phyloP scores from a whole-genome alignment of 1,139 yeast genomes.

The Kurtzmaniella natalensis region DNA sequence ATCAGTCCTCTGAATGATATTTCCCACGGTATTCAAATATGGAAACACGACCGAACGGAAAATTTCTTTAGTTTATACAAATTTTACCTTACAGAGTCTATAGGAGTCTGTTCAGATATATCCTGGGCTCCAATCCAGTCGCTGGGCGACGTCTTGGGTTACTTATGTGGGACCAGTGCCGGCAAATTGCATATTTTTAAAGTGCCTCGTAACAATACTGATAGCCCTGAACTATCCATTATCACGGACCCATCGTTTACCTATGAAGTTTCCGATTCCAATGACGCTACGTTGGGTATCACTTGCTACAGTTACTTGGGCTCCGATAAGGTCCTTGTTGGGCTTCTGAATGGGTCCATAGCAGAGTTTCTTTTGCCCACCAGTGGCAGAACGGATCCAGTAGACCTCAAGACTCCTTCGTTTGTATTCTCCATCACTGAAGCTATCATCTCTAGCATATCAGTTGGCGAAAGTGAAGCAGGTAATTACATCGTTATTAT shows the following conservation, averaged over 20 bases:
- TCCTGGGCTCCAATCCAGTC: constrained; percentile 44
- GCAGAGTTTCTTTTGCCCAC: constrained; percentile 54
- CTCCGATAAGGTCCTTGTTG: constrained; percentile 49
- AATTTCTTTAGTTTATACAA: constrained; percentile 22
- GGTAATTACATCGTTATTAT: constrained; percentile 29
- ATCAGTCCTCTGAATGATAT: constrained; percentile 12
- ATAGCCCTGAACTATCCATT: constrained; percentile 17
- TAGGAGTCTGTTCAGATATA: constrained; percentile 54
- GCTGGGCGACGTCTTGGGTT: constrained; percentile 27
- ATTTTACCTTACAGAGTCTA: constrained; percentile 33
- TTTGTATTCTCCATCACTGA: constrained; percentile 45
- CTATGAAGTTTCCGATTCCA: constrained; percentile 19
- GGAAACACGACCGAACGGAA: constrained; percentile 32
- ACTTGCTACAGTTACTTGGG: constrained; percentile 56
- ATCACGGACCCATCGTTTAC: constrained; percentile 25
- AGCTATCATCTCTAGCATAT: constrained; percentile 45
- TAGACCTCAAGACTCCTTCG: constrained; percentile 37
- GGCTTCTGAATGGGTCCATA: constrained; percentile 61
- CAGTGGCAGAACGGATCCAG: constrained; percentile 11
- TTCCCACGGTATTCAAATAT: constrained; percentile 43
- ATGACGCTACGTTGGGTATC: constrained; percentile 22
- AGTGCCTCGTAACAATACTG: constrained; percentile 14
- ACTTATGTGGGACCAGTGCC: constrained; percentile 53
- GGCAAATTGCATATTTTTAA: constrained; percentile 57
- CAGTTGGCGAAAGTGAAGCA: constrained; percentile 24